phyloP scores from a whole-genome alignment of 2,329 filamentous ascomycete species.

The Orbilia javanica region DNA sequence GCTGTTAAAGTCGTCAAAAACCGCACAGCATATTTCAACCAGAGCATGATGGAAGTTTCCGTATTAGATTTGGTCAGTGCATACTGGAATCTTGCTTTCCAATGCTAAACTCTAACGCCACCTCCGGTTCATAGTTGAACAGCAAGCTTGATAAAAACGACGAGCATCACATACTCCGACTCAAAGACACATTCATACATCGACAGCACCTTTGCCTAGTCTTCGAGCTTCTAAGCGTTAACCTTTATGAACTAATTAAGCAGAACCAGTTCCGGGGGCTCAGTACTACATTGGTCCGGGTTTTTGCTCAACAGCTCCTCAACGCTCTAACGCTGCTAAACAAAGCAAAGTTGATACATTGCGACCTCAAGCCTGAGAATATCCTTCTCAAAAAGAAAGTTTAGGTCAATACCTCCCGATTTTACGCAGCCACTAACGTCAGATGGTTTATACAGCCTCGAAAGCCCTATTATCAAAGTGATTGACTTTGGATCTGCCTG shows the following conservation, averaged over 20 bases:
- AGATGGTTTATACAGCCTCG: conserved; percentile 71
- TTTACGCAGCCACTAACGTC: conserved; percentile 25
- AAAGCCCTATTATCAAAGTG: conserved; percentile 99
- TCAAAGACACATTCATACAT: conserved; percentile 99
- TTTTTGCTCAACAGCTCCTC: conserved; percentile 95
- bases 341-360: conserved; percentile 96
- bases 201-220: conserved; percentile 95
- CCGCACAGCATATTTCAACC: conserved; percentile 98
- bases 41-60: conserved; percentile 99
- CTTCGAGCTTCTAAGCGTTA: conserved; percentile 96
- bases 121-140: conserved; percentile 76
- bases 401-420: not conserved
- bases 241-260: conserved; percentile 98
- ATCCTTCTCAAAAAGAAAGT: conserved; percentile 91
- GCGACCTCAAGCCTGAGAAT: conserved; percentile 97
- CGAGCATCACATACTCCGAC: conserved; percentile 90
- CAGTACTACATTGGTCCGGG: conserved; percentile 94
- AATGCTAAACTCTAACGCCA: conserved; percentile 60
- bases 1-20: conserved; percentile 99
- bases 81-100: conserved; percentile 58
- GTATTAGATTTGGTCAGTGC: conserved; percentile 85
- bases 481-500: conserved; percentile 99
- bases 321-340: conserved; percentile 92
- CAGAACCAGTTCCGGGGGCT: conserved; percentile 98
- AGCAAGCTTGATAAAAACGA: conserved; percentile 99